Base-by-base conservation (phyloP, 805 yeast genomes). In the Yarrowia sp. region DNA sequence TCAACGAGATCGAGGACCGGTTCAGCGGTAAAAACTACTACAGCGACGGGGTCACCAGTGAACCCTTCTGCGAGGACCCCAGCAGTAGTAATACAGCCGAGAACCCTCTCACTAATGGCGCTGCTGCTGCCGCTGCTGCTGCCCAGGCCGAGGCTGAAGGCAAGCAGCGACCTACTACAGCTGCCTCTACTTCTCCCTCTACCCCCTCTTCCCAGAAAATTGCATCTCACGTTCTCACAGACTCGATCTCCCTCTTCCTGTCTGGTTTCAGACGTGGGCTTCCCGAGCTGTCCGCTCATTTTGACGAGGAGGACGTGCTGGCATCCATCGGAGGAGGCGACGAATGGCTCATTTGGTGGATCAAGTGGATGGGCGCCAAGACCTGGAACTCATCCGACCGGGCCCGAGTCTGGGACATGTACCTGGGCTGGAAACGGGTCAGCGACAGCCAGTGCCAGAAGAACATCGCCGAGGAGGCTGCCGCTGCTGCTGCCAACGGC, bases 291-390 rank as follows among this genome's bases (percentile, higher is more conserved):
- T 87, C 90, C 61, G 85, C 83, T 69, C 90, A 86, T 70, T 85
- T 93, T 70, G 87, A 86, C 44, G 96, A 91, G 73, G 98, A 93
- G 72, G 92, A 89, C 69, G 84, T 90, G 33, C 77, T 90, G 55
- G 86, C 86, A 71, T 83, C 85, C 47, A 70, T 79, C 17, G 81
- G 83, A 50, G 82, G 85, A 69, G 92, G 89, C 70, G 95, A 91
- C 72, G 92, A 88, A 74, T 93, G 98, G 98, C 80, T 92, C 33
- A 83, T 91, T 46, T 93, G 97, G 97, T 93, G 98, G 98, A 81
- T 93, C 70, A 91, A 92, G 75, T 93, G 90, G 83, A 85, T 91
- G 74, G 97, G 97, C 20, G 85, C 95, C 14, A 90, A 90, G 77
- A 92, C 89, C 8, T 86, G 96, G 85, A 88, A 92, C 52, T 84